Percentiles rank a stretch among this genome's conserved stretches.
Conservation (phyloP, 805 yeast species). For the Candida nemodendra region DNA sequence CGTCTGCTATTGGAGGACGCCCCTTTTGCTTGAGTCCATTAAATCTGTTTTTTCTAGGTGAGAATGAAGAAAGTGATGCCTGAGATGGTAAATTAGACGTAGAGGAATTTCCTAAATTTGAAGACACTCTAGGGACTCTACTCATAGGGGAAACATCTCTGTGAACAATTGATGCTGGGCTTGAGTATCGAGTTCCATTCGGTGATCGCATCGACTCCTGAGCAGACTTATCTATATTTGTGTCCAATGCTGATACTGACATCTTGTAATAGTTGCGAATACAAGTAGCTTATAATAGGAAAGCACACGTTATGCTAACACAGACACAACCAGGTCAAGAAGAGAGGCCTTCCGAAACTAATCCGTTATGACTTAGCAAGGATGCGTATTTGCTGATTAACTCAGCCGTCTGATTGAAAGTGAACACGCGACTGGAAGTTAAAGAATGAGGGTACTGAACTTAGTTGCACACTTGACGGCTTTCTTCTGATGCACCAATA, state of each 20-base stretch:
- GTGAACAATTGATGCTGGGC: not conserved
- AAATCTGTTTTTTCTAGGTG: slow-evolving; percentile 19
- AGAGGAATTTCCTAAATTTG: not conserved
- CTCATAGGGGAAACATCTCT: not conserved
- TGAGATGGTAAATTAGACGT: slow-evolving; percentile 5
- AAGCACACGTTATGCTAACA: too few relatives aligned
- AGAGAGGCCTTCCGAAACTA: too few relatives aligned
- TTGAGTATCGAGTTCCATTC: not conserved
- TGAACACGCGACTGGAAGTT: too few relatives aligned
- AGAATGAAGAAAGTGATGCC: slow-evolving; percentile 4
- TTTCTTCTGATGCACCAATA: too few relatives aligned
- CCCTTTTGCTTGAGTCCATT: slow-evolving; percentile 30
- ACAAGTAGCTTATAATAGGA: too few relatives aligned
- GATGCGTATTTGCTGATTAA: too few relatives aligned
- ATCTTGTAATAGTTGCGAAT: too few relatives aligned
- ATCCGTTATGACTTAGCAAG: too few relatives aligned
- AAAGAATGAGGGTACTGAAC: too few relatives aligned
- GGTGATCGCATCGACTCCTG: not conserved
- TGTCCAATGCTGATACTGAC: slow-evolving; percentile 6
- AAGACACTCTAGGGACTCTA: not conserved
- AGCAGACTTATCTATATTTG: slow-evolving; percentile 1
- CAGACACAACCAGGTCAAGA: too few relatives aligned
- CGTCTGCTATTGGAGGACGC: slow-evolving; percentile 44
- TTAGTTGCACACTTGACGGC: too few relatives aligned
- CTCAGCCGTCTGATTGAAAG: too few relatives aligned